Evolutionary conservation across 305 asterid genomes (phyloP), one percentile per base, ranked within the genome.

Genomic region (Plantago coronopus): DNA sequence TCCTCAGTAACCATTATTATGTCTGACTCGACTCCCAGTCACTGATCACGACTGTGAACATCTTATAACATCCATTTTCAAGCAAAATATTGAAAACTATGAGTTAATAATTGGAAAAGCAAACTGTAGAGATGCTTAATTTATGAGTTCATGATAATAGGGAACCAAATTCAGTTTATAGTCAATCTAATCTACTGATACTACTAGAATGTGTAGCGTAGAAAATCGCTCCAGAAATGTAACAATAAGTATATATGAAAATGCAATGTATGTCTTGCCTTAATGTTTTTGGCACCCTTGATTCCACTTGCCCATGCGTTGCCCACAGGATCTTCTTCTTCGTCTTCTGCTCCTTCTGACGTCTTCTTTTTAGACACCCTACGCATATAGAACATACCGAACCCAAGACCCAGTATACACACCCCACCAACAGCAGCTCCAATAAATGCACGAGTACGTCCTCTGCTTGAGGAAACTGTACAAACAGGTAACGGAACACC

Each of bases 401-500:
- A 27, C 23, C 46, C 59, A 61, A 38, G 19, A 53, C 16, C 23
- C 5, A 45, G 27, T n/a, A 40, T 42, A 68, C 8, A 31, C 3
- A 38, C 16, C 70, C 59, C 57, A 38, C 64, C 64, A 48, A 56
- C 43, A 21, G 57, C 19, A 17, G 48, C 53, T 48, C 49, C 70
- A 38, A 16, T 19, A 13, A 66, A 22, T 13, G 57, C 57, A 20
- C n/a, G 34, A 50, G 25, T 50, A 12, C 27, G 14, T 8, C 17
- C 15, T 29, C 21, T 19, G 56, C 23, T 15, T 29, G 19, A 29
- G 29, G 9, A 13, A 11, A 50, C 2, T 27, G 8, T 53, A 51
- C 80, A 68, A 17, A 4, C 18, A 19, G 49, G 2, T 59, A 67
- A 51, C 1, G 78, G 68, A 55, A 0, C 7, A 17, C 73, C 77